A percentile compares a stretch with the other conserved stretches of the same genome.
Conservation (phyloP, 805 yeast species). For the Yamadazyma nakazawae region DNA sequence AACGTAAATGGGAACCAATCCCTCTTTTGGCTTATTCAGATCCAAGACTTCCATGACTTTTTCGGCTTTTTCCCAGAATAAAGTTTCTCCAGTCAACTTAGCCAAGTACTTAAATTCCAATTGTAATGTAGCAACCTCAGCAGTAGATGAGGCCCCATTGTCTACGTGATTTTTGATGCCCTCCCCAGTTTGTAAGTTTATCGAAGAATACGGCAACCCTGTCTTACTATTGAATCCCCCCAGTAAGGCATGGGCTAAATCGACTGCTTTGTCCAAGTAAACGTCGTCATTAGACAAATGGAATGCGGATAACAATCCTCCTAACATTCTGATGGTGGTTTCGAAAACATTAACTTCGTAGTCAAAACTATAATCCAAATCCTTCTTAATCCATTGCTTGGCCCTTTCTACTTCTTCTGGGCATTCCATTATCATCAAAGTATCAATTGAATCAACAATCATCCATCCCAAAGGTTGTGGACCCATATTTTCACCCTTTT, state of each 20-base stretch:
- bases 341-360: constrained; percentile 81
- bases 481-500: constrained; percentile 70
- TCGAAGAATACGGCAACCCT: constrained; percentile 78
- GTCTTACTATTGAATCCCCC: constrained; percentile 64
- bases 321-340: constrained; percentile 92
- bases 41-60: constrained; percentile 69
- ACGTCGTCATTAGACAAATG: constrained; percentile 66
- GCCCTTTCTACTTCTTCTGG: constrained; percentile 62
- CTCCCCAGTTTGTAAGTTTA: constrained; percentile 63
- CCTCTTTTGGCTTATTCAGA: constrained; percentile 59
- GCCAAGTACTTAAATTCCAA: constrained; percentile 82
- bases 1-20: constrained; percentile 79
- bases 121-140: constrained; percentile 86
- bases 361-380: constrained; percentile 67
- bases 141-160: constrained; percentile 80
- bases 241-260: constrained; percentile 67
- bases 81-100: constrained; percentile 70
- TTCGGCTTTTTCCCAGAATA: constrained; percentile 80
- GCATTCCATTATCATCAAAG: constrained; percentile 73
- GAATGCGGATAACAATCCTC: constrained; percentile 84
- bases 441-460: constrained; percentile 83
- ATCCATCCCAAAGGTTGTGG: constrained; percentile 88
- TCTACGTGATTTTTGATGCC: constrained; percentile 63
- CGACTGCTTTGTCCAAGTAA: constrained; percentile 74
- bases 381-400: constrained; percentile 69